These are phyloP conservation scores for Rhizopogon vesiculosus DNA, from an alignment of 768 basidiomycete species.

Conservation along the genomic window DNA sequence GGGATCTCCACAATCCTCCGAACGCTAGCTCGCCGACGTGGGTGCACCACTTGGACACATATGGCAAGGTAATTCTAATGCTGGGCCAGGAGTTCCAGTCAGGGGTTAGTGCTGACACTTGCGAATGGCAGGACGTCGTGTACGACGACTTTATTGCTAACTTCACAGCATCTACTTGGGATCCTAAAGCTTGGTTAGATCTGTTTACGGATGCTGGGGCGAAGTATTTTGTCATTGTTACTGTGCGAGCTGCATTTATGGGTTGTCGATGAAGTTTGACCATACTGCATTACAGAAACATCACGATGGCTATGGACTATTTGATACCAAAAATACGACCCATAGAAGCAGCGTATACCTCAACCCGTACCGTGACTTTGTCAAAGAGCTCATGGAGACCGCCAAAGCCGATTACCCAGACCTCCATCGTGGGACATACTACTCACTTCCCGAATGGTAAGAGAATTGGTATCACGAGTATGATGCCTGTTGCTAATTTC, in stretches of 20 bases:
- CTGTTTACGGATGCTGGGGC: slow-evolving; percentile 53
- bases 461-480: neutral
- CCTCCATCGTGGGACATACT: slow-evolving; percentile 54
- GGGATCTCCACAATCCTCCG: slow-evolving; percentile 33
- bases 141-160: slow-evolving; percentile 58
- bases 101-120: neutral
- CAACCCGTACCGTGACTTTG: slow-evolving; percentile 46
- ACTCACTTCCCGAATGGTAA: slow-evolving; percentile 52
- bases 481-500: neutral
- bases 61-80: slow-evolving; percentile 32
- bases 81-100: neutral
- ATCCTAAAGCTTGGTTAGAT: slow-evolving; percentile 51
- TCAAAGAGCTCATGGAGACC: slow-evolving; percentile 44
- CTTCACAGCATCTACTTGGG: slow-evolving; percentile 35
- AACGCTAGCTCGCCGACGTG: slow-evolving; percentile 37
- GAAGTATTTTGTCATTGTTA: slow-evolving; percentile 57
- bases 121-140: slow-evolving; percentile 31
- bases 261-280: neutral
- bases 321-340: slow-evolving; percentile 51
- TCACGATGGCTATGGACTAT: slow-evolving; percentile 56
- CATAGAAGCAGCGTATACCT: slow-evolving; percentile 45
- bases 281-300: slow-evolving; percentile 38
- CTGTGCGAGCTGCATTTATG: slow-evolving; percentile 27
- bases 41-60: slow-evolving; percentile 45
- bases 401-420: slow-evolving; percentile 46